These are phyloP conservation scores for Microstegium vimineum DNA, from an alignment of 176 grass and related monocot genomes.

Conservation along the genomic window DNA sequence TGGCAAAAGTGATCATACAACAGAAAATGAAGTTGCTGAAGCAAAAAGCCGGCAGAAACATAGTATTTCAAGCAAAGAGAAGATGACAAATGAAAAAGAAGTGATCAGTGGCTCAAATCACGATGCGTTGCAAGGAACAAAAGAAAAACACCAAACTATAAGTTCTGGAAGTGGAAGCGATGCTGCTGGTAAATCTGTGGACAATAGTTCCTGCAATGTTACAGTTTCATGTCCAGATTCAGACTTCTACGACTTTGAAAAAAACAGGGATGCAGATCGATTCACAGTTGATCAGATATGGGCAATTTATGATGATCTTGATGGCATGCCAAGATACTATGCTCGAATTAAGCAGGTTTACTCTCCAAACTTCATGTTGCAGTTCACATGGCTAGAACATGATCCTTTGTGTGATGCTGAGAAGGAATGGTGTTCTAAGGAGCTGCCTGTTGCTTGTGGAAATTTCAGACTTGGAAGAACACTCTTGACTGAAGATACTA, in stretches of 20 bases:
- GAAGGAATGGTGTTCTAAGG: conserved; percentile 45
- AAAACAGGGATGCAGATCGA: conserved; percentile 18
- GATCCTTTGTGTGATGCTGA: conserved; percentile 39
- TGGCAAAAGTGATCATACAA: conserved; percentile 14
- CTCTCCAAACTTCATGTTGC: conserved; percentile 42
- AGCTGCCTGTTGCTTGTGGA: conserved; percentile 68
- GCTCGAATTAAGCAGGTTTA: conserved; percentile 54
- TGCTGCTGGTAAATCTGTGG: conserved; percentile 7
- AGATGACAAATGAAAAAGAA: conserved; percentile 31
- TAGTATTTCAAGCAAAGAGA: conserved; percentile 15
- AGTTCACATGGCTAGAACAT: conserved; percentile 56
- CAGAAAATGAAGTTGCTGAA: conserved; percentile 2
- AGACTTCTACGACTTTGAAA: conserved; percentile 51
- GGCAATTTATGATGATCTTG: conserved; percentile 55
- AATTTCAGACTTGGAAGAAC: conserved; percentile 48
- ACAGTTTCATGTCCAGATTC: conserved; percentile 46
- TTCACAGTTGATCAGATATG: conserved; percentile 56
- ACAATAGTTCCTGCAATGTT: not conserved
- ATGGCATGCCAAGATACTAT: conserved; percentile 68
- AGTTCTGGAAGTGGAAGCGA: not conserved
- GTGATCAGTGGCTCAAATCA: conserved; percentile 17
- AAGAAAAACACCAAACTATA: not conserved
- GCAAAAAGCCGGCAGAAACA: not conserved
- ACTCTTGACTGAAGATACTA: conserved; percentile 29
- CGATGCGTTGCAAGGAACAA: conserved; percentile 10